Conservation (phyloP, 495 filamentous ascomycete genomes). For the Talaromyces trachyspermus region DNA sequence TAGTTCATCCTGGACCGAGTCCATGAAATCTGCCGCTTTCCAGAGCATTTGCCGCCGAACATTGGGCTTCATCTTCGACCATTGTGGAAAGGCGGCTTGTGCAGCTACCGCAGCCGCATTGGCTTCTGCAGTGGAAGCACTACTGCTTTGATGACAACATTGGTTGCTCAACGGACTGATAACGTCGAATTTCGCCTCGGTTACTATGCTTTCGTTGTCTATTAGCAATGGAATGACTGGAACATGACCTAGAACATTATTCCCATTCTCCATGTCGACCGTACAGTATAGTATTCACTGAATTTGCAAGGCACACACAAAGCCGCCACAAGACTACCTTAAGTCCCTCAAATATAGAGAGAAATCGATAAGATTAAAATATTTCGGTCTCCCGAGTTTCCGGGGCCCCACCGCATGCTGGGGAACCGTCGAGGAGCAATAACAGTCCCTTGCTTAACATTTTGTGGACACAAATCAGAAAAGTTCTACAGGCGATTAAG, state of each 20-base stretch:
- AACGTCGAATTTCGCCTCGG: conserved; percentile 58
- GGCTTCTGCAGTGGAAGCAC: conserved; percentile 56
- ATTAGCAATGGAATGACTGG: conserved; percentile 18
- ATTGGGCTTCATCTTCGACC: conserved; percentile 55
- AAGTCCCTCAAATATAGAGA: not conserved
- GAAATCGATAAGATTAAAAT: not conserved
- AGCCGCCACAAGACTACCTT: not conserved
- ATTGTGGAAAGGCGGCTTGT: conserved; percentile 58
- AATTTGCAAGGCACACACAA: not conserved
- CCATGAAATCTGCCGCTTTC: conserved; percentile 62
- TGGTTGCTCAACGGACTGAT: conserved; percentile 55
- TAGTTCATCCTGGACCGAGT: conserved; percentile 53
- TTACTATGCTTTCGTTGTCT: conserved; percentile 21
- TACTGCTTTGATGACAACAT: conserved; percentile 50
- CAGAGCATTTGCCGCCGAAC: conserved; percentile 64
- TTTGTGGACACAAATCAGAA: not conserved
- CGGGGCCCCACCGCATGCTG: not conserved
- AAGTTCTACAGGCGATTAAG: not conserved
- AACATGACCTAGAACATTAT: not conserved
- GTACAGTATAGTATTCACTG: not conserved
- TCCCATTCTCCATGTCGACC: not conserved
- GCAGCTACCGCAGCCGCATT: conserved; percentile 46
- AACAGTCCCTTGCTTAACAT: not conserved
- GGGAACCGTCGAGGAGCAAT: not conserved
- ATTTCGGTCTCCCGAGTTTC: not conserved